Evolutionary conservation across 2,329 filamentous ascomycete genomes (phyloP).

Genomic region (Xylariales sp.): DNA sequence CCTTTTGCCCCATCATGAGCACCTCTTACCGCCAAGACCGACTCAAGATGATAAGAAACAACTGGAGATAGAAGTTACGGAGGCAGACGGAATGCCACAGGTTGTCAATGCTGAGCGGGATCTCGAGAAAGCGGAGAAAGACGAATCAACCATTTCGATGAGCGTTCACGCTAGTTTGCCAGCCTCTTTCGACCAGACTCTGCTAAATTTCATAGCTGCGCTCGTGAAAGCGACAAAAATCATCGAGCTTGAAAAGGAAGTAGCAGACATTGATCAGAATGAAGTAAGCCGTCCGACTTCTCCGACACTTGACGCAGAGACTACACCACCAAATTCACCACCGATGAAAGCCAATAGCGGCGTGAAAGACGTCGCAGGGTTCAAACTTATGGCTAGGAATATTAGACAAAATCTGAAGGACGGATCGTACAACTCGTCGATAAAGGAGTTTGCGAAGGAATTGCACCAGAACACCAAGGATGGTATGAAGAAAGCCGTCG

Average conservation of each 20-base stretch:
- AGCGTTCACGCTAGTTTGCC: slow-evolving; percentile 44
- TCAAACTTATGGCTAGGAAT: slow-evolving; percentile 5
- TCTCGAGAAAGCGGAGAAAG: slow-evolving; percentile 35
- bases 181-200: slow-evolving; percentile 43
- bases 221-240: slow-evolving; percentile 54
- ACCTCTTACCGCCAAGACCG: slow-evolving; percentile 39
- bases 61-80: slow-evolving; percentile 33
- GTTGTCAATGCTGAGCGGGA: slow-evolving; percentile 33
- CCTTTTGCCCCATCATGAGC: slow-evolving; percentile 50
- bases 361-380: slow-evolving; percentile 6
- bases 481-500: slow-evolving; percentile 40
- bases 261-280: slow-evolving; percentile 17
- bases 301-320: slow-evolving; percentile 2
- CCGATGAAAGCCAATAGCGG: slow-evolving; percentile 5
- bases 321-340: background rate
- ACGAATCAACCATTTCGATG: slow-evolving; percentile 43
- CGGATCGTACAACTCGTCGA: slow-evolving; percentile 15
- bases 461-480: slow-evolving; percentile 30
- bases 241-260: slow-evolving; percentile 45
- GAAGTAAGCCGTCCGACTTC: background rate
- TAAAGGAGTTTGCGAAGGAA: slow-evolving; percentile 5
- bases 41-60: slow-evolving; percentile 27
- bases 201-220: slow-evolving; percentile 50
- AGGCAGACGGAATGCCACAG: slow-evolving; percentile 39
- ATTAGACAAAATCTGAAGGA: slow-evolving; percentile 22